A percentile compares a stretch with the other conserved stretches of the same genome.
Conservation (phyloP, 441 rosid species). For the Dalechampia spathulata region DNA sequence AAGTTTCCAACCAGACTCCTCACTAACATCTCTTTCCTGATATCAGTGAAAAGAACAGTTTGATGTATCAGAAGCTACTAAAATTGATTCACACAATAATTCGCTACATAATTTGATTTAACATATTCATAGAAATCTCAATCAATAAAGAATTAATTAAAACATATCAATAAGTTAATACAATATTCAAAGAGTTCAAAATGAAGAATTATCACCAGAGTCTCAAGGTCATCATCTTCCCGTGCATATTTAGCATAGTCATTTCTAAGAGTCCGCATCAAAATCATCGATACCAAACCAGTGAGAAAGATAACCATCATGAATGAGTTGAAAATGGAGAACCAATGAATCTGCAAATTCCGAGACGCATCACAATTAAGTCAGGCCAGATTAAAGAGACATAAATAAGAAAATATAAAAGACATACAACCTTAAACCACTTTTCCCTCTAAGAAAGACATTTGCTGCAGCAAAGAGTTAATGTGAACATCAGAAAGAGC, state of each 20-base stretch:
- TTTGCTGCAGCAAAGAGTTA: too few species aligned
- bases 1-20: conserved; percentile 99
- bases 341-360: conserved; percentile 87
- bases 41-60: neutral
- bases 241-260: conserved; percentile 97
- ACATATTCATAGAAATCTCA: neutral
- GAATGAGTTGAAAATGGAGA: conserved; percentile 95
- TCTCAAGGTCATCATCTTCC: conserved; percentile 94
- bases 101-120: neutral
- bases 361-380: conserved; percentile 13
- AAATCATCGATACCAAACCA: conserved; percentile 95
- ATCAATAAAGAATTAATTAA: neutral
- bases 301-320: conserved; percentile 99
- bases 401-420: neutral
- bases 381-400: neutral
- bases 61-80: conserved; percentile 12
- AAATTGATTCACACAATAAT: neutral
- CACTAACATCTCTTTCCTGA: conserved; percentile 96
- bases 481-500: neutral
- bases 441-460: neutral
- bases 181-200: neutral
- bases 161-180: neutral
- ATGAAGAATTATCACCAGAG: conserved; percentile 52
- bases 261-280: conserved; percentile 96
- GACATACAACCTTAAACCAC: neutral